Conservation (phyloP, 2,329 filamentous ascomycete species). For the Colletotrichum liriopes region DNA sequence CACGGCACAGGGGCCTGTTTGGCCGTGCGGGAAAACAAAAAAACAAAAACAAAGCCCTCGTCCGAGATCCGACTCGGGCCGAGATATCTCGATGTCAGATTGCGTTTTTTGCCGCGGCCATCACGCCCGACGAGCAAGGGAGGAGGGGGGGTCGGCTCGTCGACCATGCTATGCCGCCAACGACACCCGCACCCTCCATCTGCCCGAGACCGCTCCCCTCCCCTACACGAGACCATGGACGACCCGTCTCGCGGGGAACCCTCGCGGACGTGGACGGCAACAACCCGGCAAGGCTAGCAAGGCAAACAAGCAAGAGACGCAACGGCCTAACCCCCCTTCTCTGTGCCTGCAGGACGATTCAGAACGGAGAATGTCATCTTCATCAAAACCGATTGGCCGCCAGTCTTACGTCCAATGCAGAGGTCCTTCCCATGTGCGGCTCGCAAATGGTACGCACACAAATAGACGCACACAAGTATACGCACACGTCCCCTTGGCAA, state of each 20-base stretch:
- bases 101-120: background rate
- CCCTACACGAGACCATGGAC: too few species aligned
- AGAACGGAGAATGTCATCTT: background rate
- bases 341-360: background rate
- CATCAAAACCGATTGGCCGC: background rate
- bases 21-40: background rate
- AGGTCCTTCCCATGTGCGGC: background rate
- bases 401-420: background rate
- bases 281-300: background rate
- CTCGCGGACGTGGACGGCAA: background rate
- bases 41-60: too few species aligned
- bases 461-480: background rate
- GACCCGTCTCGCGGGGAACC: background rate
- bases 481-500: background rate
- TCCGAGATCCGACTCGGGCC: background rate
- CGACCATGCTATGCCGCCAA: background rate
- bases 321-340: background rate
- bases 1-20: background rate
- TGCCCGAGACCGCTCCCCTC: background rate
- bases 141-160: background rate
- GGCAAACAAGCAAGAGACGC: background rate
- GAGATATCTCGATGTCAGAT: background rate
- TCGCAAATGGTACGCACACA: background rate
- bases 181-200: background rate
- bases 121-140: background rate